Evolutionary conservation across 768 basidiomycete species (phyloP), one percentile per base, ranked within the genome.

Genomic region (Tylopilus rubrobrunneus): DNA sequence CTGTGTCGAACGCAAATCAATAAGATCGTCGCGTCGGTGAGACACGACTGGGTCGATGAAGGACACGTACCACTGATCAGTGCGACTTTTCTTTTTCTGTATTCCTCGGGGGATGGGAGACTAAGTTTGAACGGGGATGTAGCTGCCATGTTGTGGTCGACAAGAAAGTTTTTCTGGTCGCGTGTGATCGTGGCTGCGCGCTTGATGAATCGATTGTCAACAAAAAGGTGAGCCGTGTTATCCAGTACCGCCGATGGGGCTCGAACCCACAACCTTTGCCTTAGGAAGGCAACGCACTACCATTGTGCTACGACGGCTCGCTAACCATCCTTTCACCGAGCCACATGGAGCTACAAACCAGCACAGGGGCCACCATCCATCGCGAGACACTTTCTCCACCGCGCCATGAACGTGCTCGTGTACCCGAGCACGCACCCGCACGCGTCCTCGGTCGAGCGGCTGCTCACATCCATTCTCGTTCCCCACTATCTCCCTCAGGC

Each of bases 51-150:
- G n/a, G 39, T 45, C 27, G 52, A 55, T 29, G 40, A 49, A 41
- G 41, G 31, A 47, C 25, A 70, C 76, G 43, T 65, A 91, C 94
- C 94, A 62, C 91, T 91, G 60, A 98, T 89, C 48, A 98, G 76
- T 10, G 94, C 94, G 58, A 98, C 91, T 71, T 96, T 97, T 71
- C 94, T 86, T 73, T 88, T 86, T 62, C 81, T 79, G 69, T 89
- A 97, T 59, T 92, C 89, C 62, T 87, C 89, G 0, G 83, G 80
- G n/a, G 87, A 69, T 1, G 87, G 87, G 27, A 90, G 76, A 58
- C 78, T 67, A 48, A 83, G 74, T 58, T 76, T 80, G 45, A 85
- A 79, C 2, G 63, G 57, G 17, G 57, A 45, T 15, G 55, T 27
- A 5, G 48, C 39, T 48, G 63, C 41, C 67, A 68, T 68, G 50